phyloP scores from a whole-genome alignment of 2,329 filamentous ascomycete genomes.

The Sarocladium strictum region DNA sequence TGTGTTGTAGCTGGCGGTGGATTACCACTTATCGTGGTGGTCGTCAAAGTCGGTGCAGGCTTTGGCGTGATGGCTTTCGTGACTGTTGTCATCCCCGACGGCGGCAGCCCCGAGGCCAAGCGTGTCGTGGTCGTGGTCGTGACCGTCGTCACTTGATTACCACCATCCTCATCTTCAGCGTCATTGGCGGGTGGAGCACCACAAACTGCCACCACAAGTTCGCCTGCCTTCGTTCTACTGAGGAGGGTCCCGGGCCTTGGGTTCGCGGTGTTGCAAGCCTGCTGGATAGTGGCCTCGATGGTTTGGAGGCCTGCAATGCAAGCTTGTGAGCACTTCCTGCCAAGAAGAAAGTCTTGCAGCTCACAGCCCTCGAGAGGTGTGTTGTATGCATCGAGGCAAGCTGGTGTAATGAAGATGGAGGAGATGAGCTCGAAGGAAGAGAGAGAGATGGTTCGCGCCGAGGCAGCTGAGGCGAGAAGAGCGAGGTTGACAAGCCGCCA shows the following conservation, averaged over 20 bases:
- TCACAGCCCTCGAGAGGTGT: slow-evolving; percentile 31
- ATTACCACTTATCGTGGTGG: background rate
- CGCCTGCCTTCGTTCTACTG: slow-evolving; percentile 1
- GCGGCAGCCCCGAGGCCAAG: background rate
- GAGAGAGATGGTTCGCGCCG: slow-evolving; percentile 17
- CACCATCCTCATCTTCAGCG: background rate
- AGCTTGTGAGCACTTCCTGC: slow-evolving; percentile 28
- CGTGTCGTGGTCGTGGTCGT: background rate
- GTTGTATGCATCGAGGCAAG: slow-evolving; percentile 37
- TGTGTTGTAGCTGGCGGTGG: background rate
- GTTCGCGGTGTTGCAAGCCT: slow-evolving; percentile 6
- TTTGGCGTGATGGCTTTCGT: slow-evolving; percentile 7
- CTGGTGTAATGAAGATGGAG: slow-evolving; percentile 27
- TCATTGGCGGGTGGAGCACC: background rate
- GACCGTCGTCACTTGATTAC: background rate
- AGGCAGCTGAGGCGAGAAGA: slow-evolving; percentile 2
- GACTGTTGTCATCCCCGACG: background rate
- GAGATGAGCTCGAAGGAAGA: slow-evolving; percentile 35
- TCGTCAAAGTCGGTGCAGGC: background rate
- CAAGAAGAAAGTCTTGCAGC: slow-evolving; percentile 27
- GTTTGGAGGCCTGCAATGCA: slow-evolving; percentile 26
- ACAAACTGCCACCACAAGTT: slow-evolving; percentile 3
- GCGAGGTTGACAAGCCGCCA: background rate
- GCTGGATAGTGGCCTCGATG: slow-evolving; percentile 23
- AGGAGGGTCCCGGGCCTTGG: background rate